These are phyloP conservation scores for Gynostemma pentaphyllum DNA, from an alignment of 306 rosid species.

Conservation along the genomic window DNA sequence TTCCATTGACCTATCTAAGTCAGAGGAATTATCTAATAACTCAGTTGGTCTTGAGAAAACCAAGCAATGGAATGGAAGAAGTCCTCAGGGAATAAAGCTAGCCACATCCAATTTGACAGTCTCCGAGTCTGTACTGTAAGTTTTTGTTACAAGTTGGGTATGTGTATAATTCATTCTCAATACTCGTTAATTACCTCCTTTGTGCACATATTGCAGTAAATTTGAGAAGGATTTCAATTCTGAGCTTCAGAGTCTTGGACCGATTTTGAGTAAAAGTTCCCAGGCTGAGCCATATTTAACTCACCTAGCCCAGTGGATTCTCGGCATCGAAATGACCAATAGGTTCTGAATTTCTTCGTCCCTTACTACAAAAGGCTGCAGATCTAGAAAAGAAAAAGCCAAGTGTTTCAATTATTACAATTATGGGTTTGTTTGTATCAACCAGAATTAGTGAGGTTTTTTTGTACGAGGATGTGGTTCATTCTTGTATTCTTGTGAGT, in stretches of 20 bases:
- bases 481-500: background rate
- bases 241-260: conserved; percentile 80
- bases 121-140: conserved; percentile 78
- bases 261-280: conserved; percentile 61
- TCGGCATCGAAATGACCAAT: conserved; percentile 54
- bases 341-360: conserved; percentile 17
- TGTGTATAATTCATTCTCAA: background rate
- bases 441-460: background rate
- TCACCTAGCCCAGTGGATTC: conserved; percentile 75
- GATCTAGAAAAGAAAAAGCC: background rate
- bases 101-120: conserved; percentile 42
- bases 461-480: background rate
- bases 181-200: background rate
- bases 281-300: conserved; percentile 79
- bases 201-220: conserved; percentile 35
- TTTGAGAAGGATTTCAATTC: conserved; percentile 77
- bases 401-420: background rate
- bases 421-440: background rate
- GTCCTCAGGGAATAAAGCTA: conserved; percentile 39
- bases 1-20: conserved; percentile 40
- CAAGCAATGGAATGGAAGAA: conserved; percentile 39
- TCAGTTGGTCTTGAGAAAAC: conserved; percentile 21
- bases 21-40: conserved; percentile 34
- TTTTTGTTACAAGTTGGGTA: conserved; percentile 6
- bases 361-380: background rate